phyloP scores from a whole-genome alignment of 176 grass and related monocot genomes.

The Oryza glaberrima region DNA sequence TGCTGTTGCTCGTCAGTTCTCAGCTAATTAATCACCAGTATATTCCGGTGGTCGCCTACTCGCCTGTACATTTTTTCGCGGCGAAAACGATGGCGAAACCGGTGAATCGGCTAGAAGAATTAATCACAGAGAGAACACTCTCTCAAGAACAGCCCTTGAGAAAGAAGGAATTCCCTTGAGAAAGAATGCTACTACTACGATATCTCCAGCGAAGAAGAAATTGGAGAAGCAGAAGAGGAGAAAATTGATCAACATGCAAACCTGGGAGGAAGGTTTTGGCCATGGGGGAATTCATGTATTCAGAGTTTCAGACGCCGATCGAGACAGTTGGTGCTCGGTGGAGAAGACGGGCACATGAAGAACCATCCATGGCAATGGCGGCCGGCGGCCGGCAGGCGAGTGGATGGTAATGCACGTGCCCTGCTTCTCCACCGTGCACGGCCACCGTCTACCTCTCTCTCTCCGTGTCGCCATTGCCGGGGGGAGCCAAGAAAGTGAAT shows the following conservation, averaged over 20 bases:
- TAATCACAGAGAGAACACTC: neutral
- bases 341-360: conserved; percentile 85
- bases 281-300: neutral
- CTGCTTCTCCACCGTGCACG: conserved; percentile 90
- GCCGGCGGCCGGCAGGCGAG: neutral
- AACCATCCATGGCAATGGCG: conserved; percentile 48
- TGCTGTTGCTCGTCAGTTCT: neutral
- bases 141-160: neutral
- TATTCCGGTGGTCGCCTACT: neutral
- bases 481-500: conserved; percentile 18
- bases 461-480: conserved; percentile 14
- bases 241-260: neutral
- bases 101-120: neutral
- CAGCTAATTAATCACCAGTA: conserved; percentile 6
- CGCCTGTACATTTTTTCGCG: conserved; percentile 14
- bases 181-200: neutral
- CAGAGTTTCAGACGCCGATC: neutral
- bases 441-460: conserved; percentile 20
- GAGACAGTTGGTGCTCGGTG: conserved; percentile 70
- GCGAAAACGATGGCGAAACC: conserved; percentile 9
- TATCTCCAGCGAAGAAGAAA: neutral
- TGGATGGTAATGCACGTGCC: conserved; percentile 86
- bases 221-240: neutral
- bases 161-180: neutral
- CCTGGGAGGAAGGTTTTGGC: neutral